Conservation (phyloP, 2,329 filamentous ascomycete genomes). For the Talaromyces sp. region DNA sequence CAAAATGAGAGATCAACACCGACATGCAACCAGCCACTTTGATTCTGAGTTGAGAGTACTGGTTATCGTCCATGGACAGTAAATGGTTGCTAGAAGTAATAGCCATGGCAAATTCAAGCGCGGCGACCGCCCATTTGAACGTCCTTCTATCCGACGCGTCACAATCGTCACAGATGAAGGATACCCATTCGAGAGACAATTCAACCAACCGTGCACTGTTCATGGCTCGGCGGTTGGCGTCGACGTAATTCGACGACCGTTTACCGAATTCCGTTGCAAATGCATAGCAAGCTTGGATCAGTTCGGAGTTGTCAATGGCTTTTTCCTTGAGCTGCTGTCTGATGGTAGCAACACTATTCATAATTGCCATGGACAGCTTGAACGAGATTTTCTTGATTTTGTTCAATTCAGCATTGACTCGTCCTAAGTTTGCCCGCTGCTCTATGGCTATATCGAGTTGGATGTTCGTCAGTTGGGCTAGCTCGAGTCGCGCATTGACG, state of each 20-base stretch:
- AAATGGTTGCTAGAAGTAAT: constrained; percentile 95
- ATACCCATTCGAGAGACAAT: constrained; percentile 91
- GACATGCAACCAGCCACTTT: constrained; percentile 98
- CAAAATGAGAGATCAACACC: constrained; percentile 93
- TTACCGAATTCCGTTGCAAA: constrained; percentile 99
- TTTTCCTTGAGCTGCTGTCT: constrained; percentile 66
- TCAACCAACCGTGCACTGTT: constrained; percentile 95
- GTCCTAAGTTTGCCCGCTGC: constrained; percentile 84
- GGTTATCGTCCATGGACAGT: constrained; percentile 78
- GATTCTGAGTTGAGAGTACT: constrained; percentile 73
- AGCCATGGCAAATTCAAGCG: constrained; percentile 92
- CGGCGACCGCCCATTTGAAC: constrained; percentile 94
- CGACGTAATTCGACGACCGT: constrained; percentile 89
- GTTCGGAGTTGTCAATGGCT: constrained; percentile 82
- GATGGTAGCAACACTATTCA: constrained; percentile 96
- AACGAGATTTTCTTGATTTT: constrained; percentile 95
- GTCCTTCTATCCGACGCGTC: constrained; percentile 90
- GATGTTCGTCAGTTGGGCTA: constrained; percentile 72
- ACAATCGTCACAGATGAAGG: constrained; percentile 96
- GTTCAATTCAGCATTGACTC: constrained; percentile 84
- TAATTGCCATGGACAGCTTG: constrained; percentile 94
- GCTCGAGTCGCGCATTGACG: constrained; percentile 69
- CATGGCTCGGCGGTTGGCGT: constrained; percentile 90
- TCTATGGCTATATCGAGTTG: constrained; percentile 87
- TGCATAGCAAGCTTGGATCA: constrained; percentile 96